Base-by-base conservation (phyloP, 768 basidiomycete species). In the Lactarius trivialis region DNA sequence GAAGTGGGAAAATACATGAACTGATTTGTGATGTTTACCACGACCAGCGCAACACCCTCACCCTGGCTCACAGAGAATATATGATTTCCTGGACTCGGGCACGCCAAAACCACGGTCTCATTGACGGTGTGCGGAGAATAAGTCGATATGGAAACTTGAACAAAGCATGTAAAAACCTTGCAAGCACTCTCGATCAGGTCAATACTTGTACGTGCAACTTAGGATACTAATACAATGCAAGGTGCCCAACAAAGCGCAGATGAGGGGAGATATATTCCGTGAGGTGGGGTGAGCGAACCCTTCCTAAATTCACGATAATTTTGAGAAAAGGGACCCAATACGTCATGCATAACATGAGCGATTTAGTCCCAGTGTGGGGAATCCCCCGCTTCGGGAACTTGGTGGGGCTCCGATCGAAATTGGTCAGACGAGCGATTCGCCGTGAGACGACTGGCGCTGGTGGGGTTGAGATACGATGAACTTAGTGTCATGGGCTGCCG, bases 1-100 rank as follows among this genome's bases (percentile, higher is more conserved):
- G 87, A 84, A 28, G 88, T 92, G 61, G 89, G 91, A 74, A 93
- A 93, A 76, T 92, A 93, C 91, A 93, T 93, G 58, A 53, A 21
- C 8, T 37, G 48, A 32, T 7, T 9, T 7, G 21, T 33, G 33
- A 2, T 1, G 45, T 51, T 56, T 36, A 39, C 41, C 30, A 30
- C 33, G 36, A 24, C 28, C 34, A n/a, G 33, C 36, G 36, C 14
- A 36, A 7, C 4, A 34, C 34, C 8, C 7, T 33, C 9, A 34
- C 28, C 39, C n/a, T 26, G 37, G 15, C 14, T 51, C 50, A 11
- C 52, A 21, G 30, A 15, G 17, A 11, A 28, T 7, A 19, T 19
- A 1, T 15, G 24, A 17, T 19, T 3, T 14, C 49, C 6, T 15
- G 9, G 26, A 17, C 15, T 32, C 30, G 28, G 30, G 28, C 15